A percentile compares a stretch with the other conserved stretches of the same genome.
Conservation (phyloP, 345 rosid species). For the Salix arbutifolia region DNA sequence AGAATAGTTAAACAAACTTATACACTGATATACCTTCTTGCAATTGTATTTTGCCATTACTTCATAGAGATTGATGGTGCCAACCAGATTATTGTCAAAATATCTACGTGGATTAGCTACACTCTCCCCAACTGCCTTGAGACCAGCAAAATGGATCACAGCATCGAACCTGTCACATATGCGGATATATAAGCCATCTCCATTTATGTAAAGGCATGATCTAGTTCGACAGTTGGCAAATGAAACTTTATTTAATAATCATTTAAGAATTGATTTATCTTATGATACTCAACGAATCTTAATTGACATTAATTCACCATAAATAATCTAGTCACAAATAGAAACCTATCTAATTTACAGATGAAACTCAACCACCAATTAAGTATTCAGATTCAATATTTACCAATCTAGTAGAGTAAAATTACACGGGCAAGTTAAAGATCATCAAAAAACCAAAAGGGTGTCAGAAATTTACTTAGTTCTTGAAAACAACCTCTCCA, state of each 20-base stretch:
- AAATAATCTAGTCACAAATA: background rate
- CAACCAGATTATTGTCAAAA: conserved; percentile 70
- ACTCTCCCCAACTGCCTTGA: conserved; percentile 91
- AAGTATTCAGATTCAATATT: background rate
- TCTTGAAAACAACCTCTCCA: conserved; percentile 73
- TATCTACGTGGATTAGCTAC: conserved; percentile 73
- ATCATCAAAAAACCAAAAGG: background rate
- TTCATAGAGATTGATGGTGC: conserved; percentile 71
- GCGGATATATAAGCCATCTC: background rate
- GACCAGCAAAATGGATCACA: conserved; percentile 94
- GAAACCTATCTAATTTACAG: no score
- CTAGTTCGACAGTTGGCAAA: background rate
- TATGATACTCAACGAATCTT: background rate
- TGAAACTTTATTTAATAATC: no score
- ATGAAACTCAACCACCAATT: no score
- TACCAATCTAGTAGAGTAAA: background rate
- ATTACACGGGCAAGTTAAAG: background rate
- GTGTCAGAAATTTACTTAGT: conserved; percentile 26
- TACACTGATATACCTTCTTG: conserved; percentile 44
- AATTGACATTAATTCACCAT: background rate
- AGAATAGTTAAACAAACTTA: background rate
- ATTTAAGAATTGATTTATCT: background rate
- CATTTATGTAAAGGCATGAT: background rate
- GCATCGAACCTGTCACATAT: conserved; percentile 64
- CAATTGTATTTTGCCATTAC: conserved; percentile 67